Conservation (phyloP, 768 basidiomycete genomes). For the Boletus patriciae region DNA sequence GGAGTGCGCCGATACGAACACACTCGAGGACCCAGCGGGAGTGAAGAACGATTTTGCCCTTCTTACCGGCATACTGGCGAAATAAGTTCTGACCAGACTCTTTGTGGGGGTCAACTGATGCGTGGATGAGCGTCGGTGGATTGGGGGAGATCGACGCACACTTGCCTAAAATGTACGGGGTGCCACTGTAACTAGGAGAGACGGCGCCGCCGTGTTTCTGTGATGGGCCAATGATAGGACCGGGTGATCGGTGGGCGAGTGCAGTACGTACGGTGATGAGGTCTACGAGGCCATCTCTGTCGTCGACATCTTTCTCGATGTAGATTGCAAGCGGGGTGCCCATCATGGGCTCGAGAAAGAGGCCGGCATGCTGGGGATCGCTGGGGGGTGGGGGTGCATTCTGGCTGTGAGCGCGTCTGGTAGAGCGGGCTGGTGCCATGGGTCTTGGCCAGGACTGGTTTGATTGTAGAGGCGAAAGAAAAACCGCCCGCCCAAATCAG, state of each 20-base stretch:
- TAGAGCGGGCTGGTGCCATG: constrained; percentile 79
- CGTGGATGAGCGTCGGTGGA: constrained; percentile 3
- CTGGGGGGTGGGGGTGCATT: constrained; percentile 28
- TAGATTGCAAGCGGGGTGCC: constrained; percentile 74
- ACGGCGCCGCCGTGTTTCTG: constrained; percentile 80
- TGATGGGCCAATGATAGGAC: neutral
- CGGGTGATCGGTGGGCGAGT: neutral
- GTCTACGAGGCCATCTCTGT: constrained; percentile 62
- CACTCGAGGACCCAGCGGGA: constrained; percentile 79
- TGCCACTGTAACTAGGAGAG: constrained; percentile 73
- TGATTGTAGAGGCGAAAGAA: constrained; percentile 25
- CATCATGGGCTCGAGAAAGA: constrained; percentile 83
- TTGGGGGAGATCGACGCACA: constrained; percentile 12
- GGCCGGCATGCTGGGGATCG: constrained; percentile 39
- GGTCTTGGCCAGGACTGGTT: constrained; percentile 49
- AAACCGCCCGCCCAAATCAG: constrained; percentile 12
- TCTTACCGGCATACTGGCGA: constrained; percentile 77
- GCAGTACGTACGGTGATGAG: constrained; percentile 60
- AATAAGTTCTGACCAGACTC: constrained; percentile 79
- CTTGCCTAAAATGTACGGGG: constrained; percentile 77
- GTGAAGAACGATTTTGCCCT: constrained; percentile 74
- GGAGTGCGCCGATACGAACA: constrained; percentile 62
- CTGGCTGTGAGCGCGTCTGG: constrained; percentile 47
- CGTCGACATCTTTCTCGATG: constrained; percentile 77
- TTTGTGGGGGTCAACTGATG: constrained; percentile 72